phyloP scores from a whole-genome alignment of 805 yeast genomes.

The Myxozyma nipponensis region DNA sequence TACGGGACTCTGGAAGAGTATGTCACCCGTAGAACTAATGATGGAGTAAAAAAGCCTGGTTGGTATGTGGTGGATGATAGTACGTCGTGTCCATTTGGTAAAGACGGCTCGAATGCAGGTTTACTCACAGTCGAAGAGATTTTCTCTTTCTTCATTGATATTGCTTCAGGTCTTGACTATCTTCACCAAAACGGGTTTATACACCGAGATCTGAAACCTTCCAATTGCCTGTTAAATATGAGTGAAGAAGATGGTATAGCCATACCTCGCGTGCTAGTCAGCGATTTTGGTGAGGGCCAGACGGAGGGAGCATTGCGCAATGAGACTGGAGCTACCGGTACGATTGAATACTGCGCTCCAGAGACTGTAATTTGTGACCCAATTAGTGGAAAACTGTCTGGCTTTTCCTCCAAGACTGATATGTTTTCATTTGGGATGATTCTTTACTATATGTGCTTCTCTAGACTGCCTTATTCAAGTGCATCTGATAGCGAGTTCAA shows the following conservation, averaged over 20 bases:
- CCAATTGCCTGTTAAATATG: conserved; percentile 62
- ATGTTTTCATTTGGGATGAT: conserved; percentile 81
- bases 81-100: background rate
- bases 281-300: conserved; percentile 89
- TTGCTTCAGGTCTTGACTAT: conserved; percentile 65
- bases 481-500: conserved; percentile 35
- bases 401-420: conserved; percentile 71
- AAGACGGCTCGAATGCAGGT: background rate
- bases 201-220: conserved; percentile 88
- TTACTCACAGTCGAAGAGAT: conserved; percentile 55
- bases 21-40: conserved; percentile 36
- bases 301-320: conserved; percentile 59
- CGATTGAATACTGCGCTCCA: conserved; percentile 84
- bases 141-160: conserved; percentile 62
- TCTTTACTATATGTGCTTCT: conserved; percentile 69
- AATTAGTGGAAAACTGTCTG: conserved; percentile 41
- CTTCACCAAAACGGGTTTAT: conserved; percentile 70
- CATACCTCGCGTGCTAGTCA: conserved; percentile 54
- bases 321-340: conserved; percentile 83
- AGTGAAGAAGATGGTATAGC: conserved; percentile 5
- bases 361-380: conserved; percentile 49
- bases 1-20: conserved; percentile 83
- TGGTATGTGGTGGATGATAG: background rate
- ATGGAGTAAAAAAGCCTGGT: background rate
- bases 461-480: conserved; percentile 56